Base-by-base conservation (phyloP, 768 basidiomycete genomes). In the Phaeotremella fagi region DNA sequence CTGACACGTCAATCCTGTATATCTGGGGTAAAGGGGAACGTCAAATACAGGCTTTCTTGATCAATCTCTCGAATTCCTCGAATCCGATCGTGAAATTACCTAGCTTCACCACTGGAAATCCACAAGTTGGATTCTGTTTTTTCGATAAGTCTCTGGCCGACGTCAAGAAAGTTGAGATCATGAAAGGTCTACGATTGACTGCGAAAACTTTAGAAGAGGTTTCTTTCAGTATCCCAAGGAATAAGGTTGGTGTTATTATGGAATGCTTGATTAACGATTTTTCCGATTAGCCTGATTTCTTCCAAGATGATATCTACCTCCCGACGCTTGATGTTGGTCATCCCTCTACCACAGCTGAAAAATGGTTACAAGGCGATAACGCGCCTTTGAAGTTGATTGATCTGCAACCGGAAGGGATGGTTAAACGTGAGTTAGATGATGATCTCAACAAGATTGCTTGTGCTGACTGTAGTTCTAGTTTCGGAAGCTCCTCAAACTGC, bases 251-350 rank as follows among this genome's bases (percentile, higher is more conserved):
- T 52, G 26, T 36, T 22, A 31, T 27, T 1, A 41, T 16, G 25
- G 45, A 20, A 29, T 12, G 14, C 35, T 25, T 44, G 24, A 28
- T 9, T 36, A 38, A 26, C 14, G 20, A 5, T 29, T 45, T 4
- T 41, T 20, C 18, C 20, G 9, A 14, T 27, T 43, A 74, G 70
- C 66, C 68, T 41, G 72, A 74, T 6, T 72, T 63, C 61, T 75
- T 75, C 71, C 75, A 76, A 48, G 71, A 77, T 54, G 76, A 77
- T 50, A 70, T 77, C 38, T 77, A 64, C 42, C 50, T 68, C 11
- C 57, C 58, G 2, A 76, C 76, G 3, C 33, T 60, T 12, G 72
- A 74, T 24, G 50, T 55, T 0, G 63, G 66, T 45, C 57, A 48
- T 7, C 49, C 69, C 3, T 23, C 56, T 0, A 44, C 54, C 5